Evolutionary conservation across 768 basidiomycete species (phyloP).

Genomic region (Punctularia strigosozonata): DNA sequence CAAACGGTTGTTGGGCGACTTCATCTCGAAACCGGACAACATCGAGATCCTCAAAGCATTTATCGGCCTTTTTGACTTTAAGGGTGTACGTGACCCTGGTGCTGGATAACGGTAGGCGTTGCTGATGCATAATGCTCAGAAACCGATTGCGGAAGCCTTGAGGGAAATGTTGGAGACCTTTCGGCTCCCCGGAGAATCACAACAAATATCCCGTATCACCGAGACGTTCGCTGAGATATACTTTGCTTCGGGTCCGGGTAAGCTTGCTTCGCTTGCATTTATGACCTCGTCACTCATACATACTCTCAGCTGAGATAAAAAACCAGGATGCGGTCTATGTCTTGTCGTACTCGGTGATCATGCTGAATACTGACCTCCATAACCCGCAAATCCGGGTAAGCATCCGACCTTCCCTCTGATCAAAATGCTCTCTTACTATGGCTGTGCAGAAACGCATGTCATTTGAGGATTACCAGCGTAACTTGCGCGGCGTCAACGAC

Average conservation of each 20-base stretch:
- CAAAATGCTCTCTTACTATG: conserved; percentile 4
- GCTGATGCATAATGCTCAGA: conserved; percentile 32
- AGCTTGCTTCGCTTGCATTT: conserved; percentile 3
- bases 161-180: conserved; percentile 89
- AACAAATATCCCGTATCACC: conserved; percentile 88
- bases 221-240: conserved; percentile 91
- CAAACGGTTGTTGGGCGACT: conserved; percentile 90
- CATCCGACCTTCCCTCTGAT: background rate
- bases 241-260: conserved; percentile 76
- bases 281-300: background rate
- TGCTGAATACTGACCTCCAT: conserved; percentile 97
- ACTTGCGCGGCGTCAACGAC: conserved; percentile 88
- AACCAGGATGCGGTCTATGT: conserved; percentile 91
- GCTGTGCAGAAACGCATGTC: conserved; percentile 81
- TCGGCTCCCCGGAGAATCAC: conserved; percentile 88
- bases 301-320: conserved; percentile 65
- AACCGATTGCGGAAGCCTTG: conserved; percentile 93
- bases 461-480: conserved; percentile 86
- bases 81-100: conserved; percentile 47
- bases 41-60: conserved; percentile 78
- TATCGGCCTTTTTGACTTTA: conserved; percentile 82
- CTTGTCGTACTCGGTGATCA: conserved; percentile 87
- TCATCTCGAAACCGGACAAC: conserved; percentile 81
- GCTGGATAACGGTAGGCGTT: background rate
- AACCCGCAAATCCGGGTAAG: conserved; percentile 85